phyloP scores from a whole-genome alignment of 441 rosid genomes.

The Eutrema salsugineum region DNA sequence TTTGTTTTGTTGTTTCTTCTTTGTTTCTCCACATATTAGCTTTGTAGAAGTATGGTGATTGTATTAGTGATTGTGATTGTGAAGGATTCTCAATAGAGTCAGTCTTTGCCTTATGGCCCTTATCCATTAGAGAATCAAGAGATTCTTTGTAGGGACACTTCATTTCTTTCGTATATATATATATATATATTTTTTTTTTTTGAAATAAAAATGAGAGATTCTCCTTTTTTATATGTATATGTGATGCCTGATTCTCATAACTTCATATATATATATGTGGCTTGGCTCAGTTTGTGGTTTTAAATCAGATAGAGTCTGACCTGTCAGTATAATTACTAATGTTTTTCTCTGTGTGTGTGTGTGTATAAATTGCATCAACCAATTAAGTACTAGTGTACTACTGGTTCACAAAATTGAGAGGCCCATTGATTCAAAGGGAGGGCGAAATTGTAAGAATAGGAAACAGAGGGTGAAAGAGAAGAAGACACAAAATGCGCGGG shows the following conservation, averaged over 20 bases:
- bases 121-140: slow-evolving; percentile 5
- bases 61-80: not conserved
- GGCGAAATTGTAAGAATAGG: not conserved
- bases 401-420: no score
- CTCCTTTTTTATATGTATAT: not conserved
- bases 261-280: not conserved
- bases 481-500: not conserved
- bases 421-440: not conserved
- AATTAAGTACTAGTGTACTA: no score
- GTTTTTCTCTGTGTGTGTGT: not conserved
- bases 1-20: not conserved
- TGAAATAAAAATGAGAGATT: not conserved
- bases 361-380: not conserved
- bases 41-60: not conserved
- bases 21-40: not conserved
- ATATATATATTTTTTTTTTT: no score
- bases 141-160: not conserved
- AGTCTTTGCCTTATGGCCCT: not conserved
- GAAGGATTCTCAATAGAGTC: not conserved
- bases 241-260: not conserved
- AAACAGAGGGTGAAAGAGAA: not conserved
- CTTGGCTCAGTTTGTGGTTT: not conserved
- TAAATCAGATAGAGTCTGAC: not conserved
- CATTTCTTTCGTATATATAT: no score
- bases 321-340: not conserved